Evolutionary conservation across 495 filamentous ascomycete genomes (phyloP).

Genomic region (Tuber melanosporum): DNA sequence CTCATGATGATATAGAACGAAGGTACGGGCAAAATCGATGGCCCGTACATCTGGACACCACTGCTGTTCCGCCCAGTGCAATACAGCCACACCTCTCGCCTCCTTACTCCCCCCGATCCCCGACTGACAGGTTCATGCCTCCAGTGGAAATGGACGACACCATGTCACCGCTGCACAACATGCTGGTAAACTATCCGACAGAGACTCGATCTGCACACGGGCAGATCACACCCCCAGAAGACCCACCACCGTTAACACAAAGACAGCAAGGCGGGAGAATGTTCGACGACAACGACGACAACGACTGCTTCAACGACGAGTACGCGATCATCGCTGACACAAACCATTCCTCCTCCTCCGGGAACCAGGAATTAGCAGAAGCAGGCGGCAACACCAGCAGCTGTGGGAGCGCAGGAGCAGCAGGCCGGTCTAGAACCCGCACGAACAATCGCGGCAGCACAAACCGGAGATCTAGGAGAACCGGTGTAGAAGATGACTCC

Average conservation of each 20-base stretch:
- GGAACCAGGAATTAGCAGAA: not conserved
- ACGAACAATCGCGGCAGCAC: not conserved
- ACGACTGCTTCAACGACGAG: not conserved
- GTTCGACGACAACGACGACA: not conserved
- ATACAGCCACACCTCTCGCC: slow-evolving; percentile 2
- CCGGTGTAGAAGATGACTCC: not conserved
- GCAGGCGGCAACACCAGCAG: not conserved
- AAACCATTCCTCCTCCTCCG: not conserved
- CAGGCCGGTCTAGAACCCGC: not conserved
- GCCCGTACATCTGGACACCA: not conserved
- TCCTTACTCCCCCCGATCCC: not conserved
- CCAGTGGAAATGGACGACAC: not conserved
- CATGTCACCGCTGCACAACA: not conserved
- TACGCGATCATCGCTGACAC: not conserved
- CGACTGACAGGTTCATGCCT: not conserved
- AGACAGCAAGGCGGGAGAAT: not conserved
- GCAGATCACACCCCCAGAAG: slow-evolving; percentile 19
- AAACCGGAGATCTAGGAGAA: slow-evolving; percentile 16
- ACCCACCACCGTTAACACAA: not conserved
- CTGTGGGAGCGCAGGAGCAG: not conserved
- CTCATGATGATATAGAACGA: not conserved
- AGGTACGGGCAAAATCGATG: not conserved
- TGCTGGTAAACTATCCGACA: not conserved
- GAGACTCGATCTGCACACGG: slow-evolving; percentile 16
- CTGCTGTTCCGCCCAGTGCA: not conserved